A percentile compares a stretch with the other conserved stretches of the same genome.
Evolutionary conservation across 192 early-diverging fungal genomes (phyloP).

Genomic region (Linnemannia schmuckeri): DNA sequence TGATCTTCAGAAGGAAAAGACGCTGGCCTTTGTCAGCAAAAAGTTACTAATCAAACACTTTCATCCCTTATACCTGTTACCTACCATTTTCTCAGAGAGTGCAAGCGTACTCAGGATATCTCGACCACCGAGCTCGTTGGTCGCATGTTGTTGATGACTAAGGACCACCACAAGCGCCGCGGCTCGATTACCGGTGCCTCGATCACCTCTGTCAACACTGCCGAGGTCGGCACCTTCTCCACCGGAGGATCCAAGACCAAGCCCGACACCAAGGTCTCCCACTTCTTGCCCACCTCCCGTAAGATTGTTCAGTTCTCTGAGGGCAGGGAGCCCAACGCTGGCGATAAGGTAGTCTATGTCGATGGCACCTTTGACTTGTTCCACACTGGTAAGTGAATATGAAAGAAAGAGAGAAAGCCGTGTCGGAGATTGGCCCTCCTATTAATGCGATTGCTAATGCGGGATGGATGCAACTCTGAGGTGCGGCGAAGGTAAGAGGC

Average conservation of each 20-base stretch:
- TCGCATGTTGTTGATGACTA: conserved; percentile 93
- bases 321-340: conserved; percentile 78
- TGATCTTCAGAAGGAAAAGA: neutral
- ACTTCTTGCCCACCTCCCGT: conserved; percentile 90
- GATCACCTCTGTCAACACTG: conserved; percentile 68
- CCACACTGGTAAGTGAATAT: conserved; percentile 72
- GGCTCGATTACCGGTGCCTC: conserved; percentile 58
- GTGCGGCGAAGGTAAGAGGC: neutral
- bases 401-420: too few relatives aligned
- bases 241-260: conserved; percentile 59
- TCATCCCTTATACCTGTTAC: neutral
- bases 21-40: neutral
- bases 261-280: conserved; percentile 76
- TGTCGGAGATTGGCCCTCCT: neutral
- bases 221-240: conserved; percentile 72
- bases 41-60: neutral
- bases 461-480: neutral
- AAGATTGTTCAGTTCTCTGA: conserved; percentile 93
- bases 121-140: conserved; percentile 98
- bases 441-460: conserved; percentile 6
- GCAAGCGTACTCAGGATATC: conserved; percentile 95
- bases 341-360: conserved; percentile 91
- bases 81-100: conserved; percentile 69
- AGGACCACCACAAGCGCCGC: conserved; percentile 86
- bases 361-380: conserved; percentile 98